These are phyloP conservation scores for Macadamia integrifolia DNA, from an alignment of 164 flowering plant species.

Conservation along the genomic window DNA sequence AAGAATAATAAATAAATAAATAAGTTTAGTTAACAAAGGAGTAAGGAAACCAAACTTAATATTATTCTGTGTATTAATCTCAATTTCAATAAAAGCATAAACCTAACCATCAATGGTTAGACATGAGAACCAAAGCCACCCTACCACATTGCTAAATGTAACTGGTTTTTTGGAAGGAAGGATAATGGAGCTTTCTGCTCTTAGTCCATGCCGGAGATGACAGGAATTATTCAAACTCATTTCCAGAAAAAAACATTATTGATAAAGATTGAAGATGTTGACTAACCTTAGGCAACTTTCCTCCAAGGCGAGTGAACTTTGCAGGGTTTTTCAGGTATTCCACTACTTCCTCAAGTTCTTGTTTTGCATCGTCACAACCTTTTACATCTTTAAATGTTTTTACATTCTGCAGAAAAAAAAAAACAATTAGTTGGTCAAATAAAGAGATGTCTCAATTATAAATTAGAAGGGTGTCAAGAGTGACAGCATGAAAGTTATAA, in stretches of 20 bases:
- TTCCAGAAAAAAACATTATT: no score
- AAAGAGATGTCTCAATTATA: not conserved
- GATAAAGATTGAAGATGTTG: not conserved
- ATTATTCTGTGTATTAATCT: not conserved
- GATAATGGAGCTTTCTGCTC: no score
- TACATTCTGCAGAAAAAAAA: constrained; percentile 59
- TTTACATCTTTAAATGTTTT: constrained; percentile 99
- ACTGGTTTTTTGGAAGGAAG: no score
- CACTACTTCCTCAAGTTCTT: constrained; percentile 98
- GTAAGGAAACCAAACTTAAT: not conserved
- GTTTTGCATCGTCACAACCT: constrained; percentile 99
- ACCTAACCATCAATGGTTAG: not conserved
- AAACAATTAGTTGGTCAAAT: constrained; percentile 8
- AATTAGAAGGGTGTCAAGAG: not conserved
- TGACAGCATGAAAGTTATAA: not conserved
- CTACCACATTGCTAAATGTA: not conserved
- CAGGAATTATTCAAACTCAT: no score
- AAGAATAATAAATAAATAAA: not conserved
- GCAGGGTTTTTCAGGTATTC: constrained; percentile 91
- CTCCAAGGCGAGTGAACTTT: constrained; percentile 95
- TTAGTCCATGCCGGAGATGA: no score
- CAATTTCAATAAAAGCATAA: not conserved
- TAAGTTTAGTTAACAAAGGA: not conserved
- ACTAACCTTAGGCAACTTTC: constrained; percentile 94
- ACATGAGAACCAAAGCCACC: no score